Base-by-base conservation (phyloP, 345 rosid genomes). In the Eucalyptus caleyi region DNA sequence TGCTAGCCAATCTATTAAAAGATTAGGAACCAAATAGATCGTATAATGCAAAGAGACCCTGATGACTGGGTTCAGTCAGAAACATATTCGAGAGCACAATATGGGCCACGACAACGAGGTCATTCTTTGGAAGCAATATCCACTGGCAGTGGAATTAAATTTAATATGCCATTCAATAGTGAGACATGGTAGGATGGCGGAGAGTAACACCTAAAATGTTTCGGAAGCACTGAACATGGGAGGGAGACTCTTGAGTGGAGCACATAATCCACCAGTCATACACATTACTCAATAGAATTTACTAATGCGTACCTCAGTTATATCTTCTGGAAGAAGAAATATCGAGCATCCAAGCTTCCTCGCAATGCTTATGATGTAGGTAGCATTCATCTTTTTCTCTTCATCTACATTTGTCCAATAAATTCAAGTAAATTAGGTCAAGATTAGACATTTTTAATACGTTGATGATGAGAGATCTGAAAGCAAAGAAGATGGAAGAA, bases 311-410 rank as follows among this genome's bases (percentile, higher is more conserved):
- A 97, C 99, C 99, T 98, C 98, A 30, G 95, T 97, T 86, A 98
- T 92, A 93, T 97, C 99, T 94, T 98, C 99, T 8, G 98, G 98
- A 92, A 98, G 98, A 93, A 97, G 92, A 92, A 98, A 98, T 92
- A 98, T 98, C 42, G 99, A 93, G 94, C 99, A 98, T 89, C 98
- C 99, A 40, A 98, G 93, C 93, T 98, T 97, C 91, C 99, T 96
- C 6, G 99, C 99, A 26, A 96, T 96, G 89, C 99, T 98, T 90
- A 98, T 98, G 88, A 98, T 95, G 91, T 98, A 97, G 86, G 97
- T 93, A 32, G 99, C 99, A 86, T 98, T 98, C 99, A 97, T 98
- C 95, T 94, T 98, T 91, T 97, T 96, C 97, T 95, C 96, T 89
- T 97, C 99, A 87, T 95, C 98, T 98, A 89, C 90, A 91, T 83